phyloP scores from a whole-genome alignment of 192 early-diverging fungal genomes.

The Globomyces pollinis-pini region DNA sequence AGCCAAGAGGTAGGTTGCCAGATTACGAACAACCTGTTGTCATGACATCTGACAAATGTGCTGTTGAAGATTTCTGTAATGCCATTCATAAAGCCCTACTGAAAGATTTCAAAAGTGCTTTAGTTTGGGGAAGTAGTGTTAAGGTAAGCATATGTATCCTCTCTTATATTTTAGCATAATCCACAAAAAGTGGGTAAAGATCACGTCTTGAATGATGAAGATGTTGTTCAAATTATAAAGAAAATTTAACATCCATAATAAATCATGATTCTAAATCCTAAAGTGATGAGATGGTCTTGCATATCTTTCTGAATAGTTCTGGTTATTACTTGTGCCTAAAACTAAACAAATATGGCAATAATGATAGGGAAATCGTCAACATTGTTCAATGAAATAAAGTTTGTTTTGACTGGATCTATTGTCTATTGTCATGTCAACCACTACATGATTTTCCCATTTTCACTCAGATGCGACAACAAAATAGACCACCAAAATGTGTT shows the following conservation, averaged over 20 bases:
- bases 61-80: slow-evolving; percentile 92
- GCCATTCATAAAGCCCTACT: slow-evolving; percentile 91
- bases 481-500: background rate
- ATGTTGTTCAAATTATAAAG: slow-evolving; percentile 73
- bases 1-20: slow-evolving; percentile 89
- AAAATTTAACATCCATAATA: background rate
- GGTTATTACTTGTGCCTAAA: no score
- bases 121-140: slow-evolving; percentile 92
- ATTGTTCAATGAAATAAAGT: no score
- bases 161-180: no score
- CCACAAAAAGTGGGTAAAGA: slow-evolving; percentile 97
- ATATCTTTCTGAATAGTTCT: no score
- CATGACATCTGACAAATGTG: slow-evolving; percentile 55
- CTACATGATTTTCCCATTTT: background rate
- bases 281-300: no score
- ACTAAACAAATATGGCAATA: no score
- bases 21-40: slow-evolving; percentile 94
- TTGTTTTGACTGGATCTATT: no score
- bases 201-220: slow-evolving; percentile 85
- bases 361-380: no score
- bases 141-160: no score
- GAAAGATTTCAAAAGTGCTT: slow-evolving; percentile 82
- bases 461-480: background rate
- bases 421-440: no score
- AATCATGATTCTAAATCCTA: background rate